Percentiles rank a stretch among this genome's conserved stretches.
These are phyloP conservation scores for Mycena kentingensis DNA, from an alignment of 768 basidiomycete species.

Conservation along the genomic window DNA sequence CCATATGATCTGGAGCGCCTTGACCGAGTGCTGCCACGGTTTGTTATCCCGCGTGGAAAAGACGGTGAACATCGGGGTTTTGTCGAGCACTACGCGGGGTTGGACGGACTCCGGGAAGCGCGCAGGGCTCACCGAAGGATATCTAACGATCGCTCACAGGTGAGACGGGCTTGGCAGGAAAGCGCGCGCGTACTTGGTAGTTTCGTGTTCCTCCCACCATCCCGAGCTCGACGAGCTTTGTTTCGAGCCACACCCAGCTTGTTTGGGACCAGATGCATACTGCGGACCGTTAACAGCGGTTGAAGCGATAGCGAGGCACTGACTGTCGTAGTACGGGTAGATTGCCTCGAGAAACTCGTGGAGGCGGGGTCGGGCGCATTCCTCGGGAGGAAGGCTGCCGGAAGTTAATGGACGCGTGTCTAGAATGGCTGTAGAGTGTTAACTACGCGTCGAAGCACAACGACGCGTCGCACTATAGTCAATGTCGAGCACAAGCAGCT, in stretches of 20 bases:
- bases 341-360: constrained; percentile 83
- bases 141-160: too few relatives aligned
- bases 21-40: constrained; percentile 79
- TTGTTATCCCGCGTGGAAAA: constrained; percentile 73
- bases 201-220: constrained; percentile 73
- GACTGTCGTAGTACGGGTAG: constrained; percentile 82
- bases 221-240: constrained; percentile 82
- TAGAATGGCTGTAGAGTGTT: constrained; percentile 58
- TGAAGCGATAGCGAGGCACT: constrained; percentile 20
- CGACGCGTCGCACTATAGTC: constrained; percentile 68
- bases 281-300: constrained; percentile 21
- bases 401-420: constrained; percentile 86
- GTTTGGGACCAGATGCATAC: constrained; percentile 91
- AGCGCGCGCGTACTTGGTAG: constrained; percentile 58
- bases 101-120: constrained; percentile 2
- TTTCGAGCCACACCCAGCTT: constrained; percentile 87
- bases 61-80: constrained; percentile 87
- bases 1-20: constrained; percentile 85
- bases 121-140: constrained; percentile 53
- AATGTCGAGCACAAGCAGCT: constrained; percentile 82
- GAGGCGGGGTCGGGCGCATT: constrained; percentile 81
- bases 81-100: constrained; percentile 66
- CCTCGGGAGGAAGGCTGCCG: constrained; percentile 73
- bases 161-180: too few relatives aligned
- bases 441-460: background rate